Evolutionary conservation across 345 rosid genomes (phyloP), one percentile per base, ranked within the genome.

Genomic region (Psidium guajava): DNA sequence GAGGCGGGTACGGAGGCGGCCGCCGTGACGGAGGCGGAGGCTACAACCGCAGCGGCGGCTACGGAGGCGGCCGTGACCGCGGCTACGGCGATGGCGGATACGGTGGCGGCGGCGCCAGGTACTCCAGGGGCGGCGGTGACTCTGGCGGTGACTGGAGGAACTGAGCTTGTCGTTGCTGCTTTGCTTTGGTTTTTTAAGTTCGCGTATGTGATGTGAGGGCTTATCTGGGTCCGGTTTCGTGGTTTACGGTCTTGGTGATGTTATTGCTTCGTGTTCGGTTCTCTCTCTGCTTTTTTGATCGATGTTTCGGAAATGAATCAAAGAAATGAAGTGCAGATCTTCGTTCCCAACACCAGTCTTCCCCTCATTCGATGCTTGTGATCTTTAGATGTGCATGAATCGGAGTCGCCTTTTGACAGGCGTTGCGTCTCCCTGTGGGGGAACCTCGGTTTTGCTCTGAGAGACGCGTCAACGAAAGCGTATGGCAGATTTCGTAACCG

Each of bases 1-100:
- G 92, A 0, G 92, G 96, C 18, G 92, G 93, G 3, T 92, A 90
- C 11, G 90, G 90, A 7, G 89, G 91, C 0, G 89, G 92, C 1
- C 89, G 93, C 0, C 88, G 91, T 3, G 89, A 91, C 1, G 92
- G 95, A 0, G 42, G 90, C 0, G 90, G 94, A 1, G 88, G 89
- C 0, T 89, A 92, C 1, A 90, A 95, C 13, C 88, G 92, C 10
- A 89, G 93, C 1, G 44, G 44, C 0, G 93, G 94, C 0, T 91
- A 90, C 1, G 93, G 93, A 0, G 90, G 90, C 1, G 85, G 90
- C 42, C 87, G 89, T 59, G 91, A 91, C 2, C 88, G 92, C 2
- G 8, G 52, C 52, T 50, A 50, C 52, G 90, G 92, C 0, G 84
- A 87, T 1, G 83, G 83, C 24, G 83, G 83, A 8, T 50, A 53